These are phyloP conservation scores for Lachnellula arida DNA, from an alignment of 2,329 filamentous ascomycete genomes.

Conservation along the genomic window DNA sequence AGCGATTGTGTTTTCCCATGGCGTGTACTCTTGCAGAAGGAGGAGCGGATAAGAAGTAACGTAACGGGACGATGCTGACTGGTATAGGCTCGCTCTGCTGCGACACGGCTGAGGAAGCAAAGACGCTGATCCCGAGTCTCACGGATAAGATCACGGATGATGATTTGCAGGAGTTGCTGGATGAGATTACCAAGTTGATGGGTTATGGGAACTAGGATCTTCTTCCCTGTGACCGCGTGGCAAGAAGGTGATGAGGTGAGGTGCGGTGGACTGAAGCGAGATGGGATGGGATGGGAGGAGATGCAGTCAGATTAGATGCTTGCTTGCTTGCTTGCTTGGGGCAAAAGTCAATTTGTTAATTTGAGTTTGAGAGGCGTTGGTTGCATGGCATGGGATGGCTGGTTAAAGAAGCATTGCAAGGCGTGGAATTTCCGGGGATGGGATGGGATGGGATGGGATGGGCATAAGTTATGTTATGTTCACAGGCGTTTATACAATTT, in stretches of 20 bases:
- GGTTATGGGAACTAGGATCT: slow-evolving; percentile 24
- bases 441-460: background rate
- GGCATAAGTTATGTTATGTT: background rate
- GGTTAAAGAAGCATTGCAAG: slow-evolving; percentile 3
- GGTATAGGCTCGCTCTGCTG: slow-evolving; percentile 79
- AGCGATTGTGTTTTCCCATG: no score
- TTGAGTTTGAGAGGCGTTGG: slow-evolving; percentile 1
- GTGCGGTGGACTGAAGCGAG: background rate
- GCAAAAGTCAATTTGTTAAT: background rate
- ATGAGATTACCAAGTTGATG: slow-evolving; percentile 80
- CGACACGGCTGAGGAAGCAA: slow-evolving; percentile 89
- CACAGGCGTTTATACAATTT: background rate
- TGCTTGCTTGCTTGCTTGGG: background rate
- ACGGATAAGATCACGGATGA: slow-evolving; percentile 87
- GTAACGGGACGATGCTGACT: background rate
- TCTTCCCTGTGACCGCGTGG: no score
- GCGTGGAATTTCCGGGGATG: slow-evolving; percentile 1
- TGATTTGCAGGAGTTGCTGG: slow-evolving; percentile 79
- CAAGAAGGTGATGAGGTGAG: background rate
- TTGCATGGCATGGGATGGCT: slow-evolving; percentile 2
- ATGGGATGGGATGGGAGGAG: background rate
- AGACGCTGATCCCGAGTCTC: slow-evolving; percentile 87
- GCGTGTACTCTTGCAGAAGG: no score
- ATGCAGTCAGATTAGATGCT: background rate
- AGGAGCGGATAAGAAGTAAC: no score